Evolutionary conservation across 2,329 filamentous ascomycete species (phyloP).

Genomic region (Phialophora expanda): DNA sequence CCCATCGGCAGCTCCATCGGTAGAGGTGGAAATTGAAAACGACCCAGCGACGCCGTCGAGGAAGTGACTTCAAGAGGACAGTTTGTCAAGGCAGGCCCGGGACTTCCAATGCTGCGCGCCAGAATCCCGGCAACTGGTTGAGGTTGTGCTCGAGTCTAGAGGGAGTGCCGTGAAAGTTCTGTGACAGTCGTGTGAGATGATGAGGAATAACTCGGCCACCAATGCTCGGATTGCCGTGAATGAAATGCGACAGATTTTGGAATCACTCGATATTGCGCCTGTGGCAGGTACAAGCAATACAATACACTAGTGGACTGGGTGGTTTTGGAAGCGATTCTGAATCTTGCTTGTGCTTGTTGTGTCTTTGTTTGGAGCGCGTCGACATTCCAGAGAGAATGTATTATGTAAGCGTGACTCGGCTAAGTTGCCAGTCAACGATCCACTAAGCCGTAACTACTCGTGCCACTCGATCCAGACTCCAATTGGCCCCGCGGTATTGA

Average conservation of each 20-base stretch:
- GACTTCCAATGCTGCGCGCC: neutral
- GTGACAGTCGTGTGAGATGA: neutral
- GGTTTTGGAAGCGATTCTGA: neutral
- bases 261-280: neutral
- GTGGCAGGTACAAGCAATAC: neutral
- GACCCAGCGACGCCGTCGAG: neutral
- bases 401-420: neutral
- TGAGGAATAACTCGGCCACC: neutral
- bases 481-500: too few relatives aligned
- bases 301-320: neutral
- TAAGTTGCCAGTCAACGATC: neutral
- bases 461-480: neutral
- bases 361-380: slow-evolving; percentile 1
- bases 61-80: neutral
- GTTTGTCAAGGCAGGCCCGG: neutral
- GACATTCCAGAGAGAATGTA: neutral
- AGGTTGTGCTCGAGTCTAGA: neutral
- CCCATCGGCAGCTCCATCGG: slow-evolving; percentile 1
- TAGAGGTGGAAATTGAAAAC: neutral
- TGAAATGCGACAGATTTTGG: neutral
- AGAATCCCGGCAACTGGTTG: neutral
- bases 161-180: neutral
- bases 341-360: neutral
- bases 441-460: neutral
- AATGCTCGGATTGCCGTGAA: neutral